A percentile compares a stretch with the other conserved stretches of the same genome.
Conservation (phyloP, 805 yeast species). For the Schwanniomyces vanrijiae region DNA sequence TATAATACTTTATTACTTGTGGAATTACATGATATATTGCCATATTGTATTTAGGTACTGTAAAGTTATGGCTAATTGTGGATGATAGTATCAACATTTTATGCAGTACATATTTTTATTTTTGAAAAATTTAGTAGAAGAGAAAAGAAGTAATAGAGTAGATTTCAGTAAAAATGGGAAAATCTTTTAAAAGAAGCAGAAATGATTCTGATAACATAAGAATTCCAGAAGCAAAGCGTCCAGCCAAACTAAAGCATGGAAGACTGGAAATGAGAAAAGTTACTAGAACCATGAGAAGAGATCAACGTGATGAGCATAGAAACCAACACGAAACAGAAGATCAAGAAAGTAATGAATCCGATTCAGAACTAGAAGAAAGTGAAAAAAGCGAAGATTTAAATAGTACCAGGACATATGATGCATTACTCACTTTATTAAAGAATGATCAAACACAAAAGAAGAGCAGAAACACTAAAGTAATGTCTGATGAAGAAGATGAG, state of each 20-base stretch:
- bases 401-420: constrained; percentile 58
- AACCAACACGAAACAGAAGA: constrained; percentile 7
- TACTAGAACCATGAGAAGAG: constrained; percentile 52
- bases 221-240: background rate
- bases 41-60: too few relatives aligned
- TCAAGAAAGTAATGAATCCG: constrained; percentile 6
- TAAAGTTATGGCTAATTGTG: too few relatives aligned
- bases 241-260: constrained; percentile 47
- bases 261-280: constrained; percentile 61
- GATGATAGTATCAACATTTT: background rate
- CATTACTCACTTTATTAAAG: constrained; percentile 60
- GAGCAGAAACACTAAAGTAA: constrained; percentile 7
- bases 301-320: constrained; percentile 4
- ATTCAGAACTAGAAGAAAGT: constrained; percentile 13
- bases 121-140: background rate
- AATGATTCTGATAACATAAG: background rate
- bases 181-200: constrained; percentile 7
- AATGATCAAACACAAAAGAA: constrained; percentile 40
- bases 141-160: background rate
- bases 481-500: constrained; percentile 6
- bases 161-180: constrained; percentile 1
- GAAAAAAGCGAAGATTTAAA: constrained; percentile 16
- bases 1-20: too few relatives aligned
- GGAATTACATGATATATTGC: too few relatives aligned
- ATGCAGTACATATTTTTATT: background rate